Evolutionary conservation across 2,329 filamentous ascomycete species (phyloP), one percentile per base, ranked within the genome.

Genomic region (Talaromyces pinophilus): DNA sequence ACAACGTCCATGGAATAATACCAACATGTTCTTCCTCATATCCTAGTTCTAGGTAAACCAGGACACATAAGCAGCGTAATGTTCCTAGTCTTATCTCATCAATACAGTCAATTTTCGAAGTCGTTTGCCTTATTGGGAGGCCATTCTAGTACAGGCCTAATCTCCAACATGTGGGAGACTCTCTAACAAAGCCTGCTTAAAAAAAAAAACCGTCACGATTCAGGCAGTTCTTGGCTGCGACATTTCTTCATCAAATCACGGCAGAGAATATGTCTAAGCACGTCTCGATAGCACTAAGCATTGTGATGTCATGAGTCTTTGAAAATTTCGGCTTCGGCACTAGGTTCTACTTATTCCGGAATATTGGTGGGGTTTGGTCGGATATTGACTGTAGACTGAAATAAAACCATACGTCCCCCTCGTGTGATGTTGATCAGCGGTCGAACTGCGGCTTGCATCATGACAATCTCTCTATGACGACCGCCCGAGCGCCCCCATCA

Each of bases 401-500:
- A 30, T 19, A 17, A 19, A 7, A 13, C 3, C 33, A 38, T 22
- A 13, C 52, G 17, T 35, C 4, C 10, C 33, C n/a, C 5, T 38
- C n/a, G 11, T 8, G 2, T 57, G 30, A 22, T 6, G n/a, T 57
- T 38, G 15, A 19, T 35, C 13, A 35, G 28, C 28, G 6, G 33
- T 54, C 19, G 28, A 13, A 54, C 19, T 3, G 50, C 17, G 15
- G 28, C 17, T 54, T n/a, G 15, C 15, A 19, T 57, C 30, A 57
- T 35, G 30, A 22, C 35, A 30, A 44, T 8, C 52, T 55, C 40
- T 28, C 52, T 62, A 67, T n/a, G 13, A 67, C 35, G 22, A 67
- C 66, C n/a, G 66, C 66, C 10, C 66, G 55, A 52, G 66, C 44
- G 7, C 66, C 62, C 2, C 44, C 57, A 46, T 64, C 66, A 25